Evolutionary conservation across 345 rosid species (phyloP).

Genomic region (Combretum micranthum): DNA sequence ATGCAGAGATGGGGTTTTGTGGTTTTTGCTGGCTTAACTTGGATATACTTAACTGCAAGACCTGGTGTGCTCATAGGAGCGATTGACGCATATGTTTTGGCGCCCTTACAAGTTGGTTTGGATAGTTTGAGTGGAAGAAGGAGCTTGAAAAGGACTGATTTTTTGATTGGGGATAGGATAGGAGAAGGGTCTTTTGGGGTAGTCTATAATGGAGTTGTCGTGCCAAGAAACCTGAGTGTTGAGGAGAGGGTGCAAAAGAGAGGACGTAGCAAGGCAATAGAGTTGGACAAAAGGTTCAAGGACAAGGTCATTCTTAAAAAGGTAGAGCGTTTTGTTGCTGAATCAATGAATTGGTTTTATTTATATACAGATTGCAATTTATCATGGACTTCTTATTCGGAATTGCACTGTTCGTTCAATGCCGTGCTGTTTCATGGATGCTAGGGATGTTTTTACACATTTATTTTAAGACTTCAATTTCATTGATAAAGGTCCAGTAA

Average conservation of each 20-base stretch:
- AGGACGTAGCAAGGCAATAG: constrained; percentile 30
- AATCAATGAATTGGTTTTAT: too few species aligned
- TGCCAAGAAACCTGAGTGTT: constrained; percentile 45
- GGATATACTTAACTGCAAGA: constrained; percentile 88
- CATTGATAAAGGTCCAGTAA: too few species aligned
- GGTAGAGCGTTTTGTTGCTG: constrained; percentile 22
- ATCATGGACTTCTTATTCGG: background rate
- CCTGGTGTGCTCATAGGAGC: constrained; percentile 91
- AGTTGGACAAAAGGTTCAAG: constrained; percentile 40
- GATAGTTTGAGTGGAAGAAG: constrained; percentile 65
- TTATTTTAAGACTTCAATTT: too few species aligned
- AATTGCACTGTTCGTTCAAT: background rate
- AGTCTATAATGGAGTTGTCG: constrained; percentile 70
- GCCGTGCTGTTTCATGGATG: background rate
- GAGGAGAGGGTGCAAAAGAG: constrained; percentile 41
- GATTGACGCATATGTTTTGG: constrained; percentile 76
- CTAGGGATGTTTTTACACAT: background rate
- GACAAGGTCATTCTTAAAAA: constrained; percentile 80
- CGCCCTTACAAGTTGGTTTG: constrained; percentile 71
- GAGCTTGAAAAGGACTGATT: constrained; percentile 62
- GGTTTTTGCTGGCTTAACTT: constrained; percentile 44
- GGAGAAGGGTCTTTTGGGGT: constrained; percentile 97
- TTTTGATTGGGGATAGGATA: constrained; percentile 59
- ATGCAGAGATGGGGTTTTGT: constrained; percentile 57
- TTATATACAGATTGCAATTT: background rate